Base-by-base conservation (phyloP, 2,329 filamentous ascomycete genomes). In the Lecanicillium sp. region DNA sequence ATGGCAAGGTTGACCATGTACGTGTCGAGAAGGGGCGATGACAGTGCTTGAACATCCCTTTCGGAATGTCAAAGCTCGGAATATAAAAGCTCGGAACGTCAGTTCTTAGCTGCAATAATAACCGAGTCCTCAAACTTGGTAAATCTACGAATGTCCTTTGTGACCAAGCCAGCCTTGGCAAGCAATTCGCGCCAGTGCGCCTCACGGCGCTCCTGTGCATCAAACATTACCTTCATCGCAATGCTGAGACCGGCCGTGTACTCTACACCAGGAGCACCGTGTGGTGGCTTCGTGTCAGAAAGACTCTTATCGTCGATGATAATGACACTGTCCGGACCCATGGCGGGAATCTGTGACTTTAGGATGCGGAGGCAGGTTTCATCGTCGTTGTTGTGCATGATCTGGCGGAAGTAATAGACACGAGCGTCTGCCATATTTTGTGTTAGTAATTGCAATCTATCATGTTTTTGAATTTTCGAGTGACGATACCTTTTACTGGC, bases 361-460 rank as follows among this genome's bases (percentile, higher is more conserved):
- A 55, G 39, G 15, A 55, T 56, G 15, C 37, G 25, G 25, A 51
- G 37, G 36, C 49, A 52, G 9, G 44, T 46, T 29, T 44, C 45
- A 29, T 53, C 51, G 19, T 50, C 42, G 25, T 52, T 42, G 29
- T 56, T 50, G 40, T 55, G 53, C 37, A 56, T 29, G 14, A 56
- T 50, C n/a, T 52, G 46, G 19, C 53, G 50, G 29, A 54, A 52
- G 37, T 55, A 55, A 36, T 53, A 54, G 5, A 50, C 48, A 3
- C 44, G 42, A 4, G 49, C 52, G 36, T 37, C 49, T 52, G 18
- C 14, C 7, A 14, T 3, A 27, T 2, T 11, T 14, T 7, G 20
- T 20, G 17, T 18, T 29, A 33, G 6, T 17, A 35, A 33, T 29
- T 22, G 27, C 18, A 12, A 27, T 36, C 14, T 8, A 13, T 19